Evolutionary conservation across 768 basidiomycete species (phyloP).

Genomic region (Daedaleopsis sinensis): DNA sequence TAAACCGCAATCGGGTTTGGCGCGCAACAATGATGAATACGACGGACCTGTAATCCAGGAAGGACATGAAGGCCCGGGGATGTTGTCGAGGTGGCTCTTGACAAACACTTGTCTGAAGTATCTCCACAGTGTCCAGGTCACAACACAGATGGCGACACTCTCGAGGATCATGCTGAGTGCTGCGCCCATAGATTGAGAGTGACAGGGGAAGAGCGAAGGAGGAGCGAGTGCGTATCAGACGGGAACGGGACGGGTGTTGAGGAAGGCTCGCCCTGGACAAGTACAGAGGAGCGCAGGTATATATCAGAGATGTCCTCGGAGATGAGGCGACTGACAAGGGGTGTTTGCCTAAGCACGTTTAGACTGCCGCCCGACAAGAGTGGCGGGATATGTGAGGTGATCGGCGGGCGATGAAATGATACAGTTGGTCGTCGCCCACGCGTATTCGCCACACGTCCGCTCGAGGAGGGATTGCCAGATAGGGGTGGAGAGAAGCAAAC

Average conservation of each 20-base stretch:
- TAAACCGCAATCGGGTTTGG: too few relatives aligned
- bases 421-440: conserved; percentile 3
- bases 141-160: conserved; percentile 17
- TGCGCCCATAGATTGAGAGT: conserved; percentile 6
- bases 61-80: conserved; percentile 18
- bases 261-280: conserved; percentile 10
- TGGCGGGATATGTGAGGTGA: conserved; percentile 6
- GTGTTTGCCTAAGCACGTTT: conserved; percentile 1
- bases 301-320: conserved; percentile 19
- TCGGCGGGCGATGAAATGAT: conserved; percentile 2
- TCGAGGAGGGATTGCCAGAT: conserved; percentile 11
- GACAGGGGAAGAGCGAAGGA: conserved; percentile 11
- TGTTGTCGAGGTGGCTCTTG: conserved; percentile 17
- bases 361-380: conserved; percentile 4
- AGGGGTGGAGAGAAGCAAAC: background rate
- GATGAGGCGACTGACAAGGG: conserved; percentile 9
- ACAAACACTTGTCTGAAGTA: conserved; percentile 16
- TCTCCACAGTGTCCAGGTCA: conserved; percentile 17
- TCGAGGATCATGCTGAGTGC: conserved; percentile 15
- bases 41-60: conserved; percentile 22
- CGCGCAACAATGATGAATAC: background rate
- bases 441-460: conserved; percentile 5
- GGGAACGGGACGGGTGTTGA: conserved; percentile 5
- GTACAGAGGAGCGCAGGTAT: conserved; percentile 6
- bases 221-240: conserved; percentile 1